Percentiles rank a stretch among this genome's conserved stretches.
These are phyloP conservation scores for Phytophthora ramorum DNA, from an alignment of 352 stramenopile species.

Conservation along the genomic window DNA sequence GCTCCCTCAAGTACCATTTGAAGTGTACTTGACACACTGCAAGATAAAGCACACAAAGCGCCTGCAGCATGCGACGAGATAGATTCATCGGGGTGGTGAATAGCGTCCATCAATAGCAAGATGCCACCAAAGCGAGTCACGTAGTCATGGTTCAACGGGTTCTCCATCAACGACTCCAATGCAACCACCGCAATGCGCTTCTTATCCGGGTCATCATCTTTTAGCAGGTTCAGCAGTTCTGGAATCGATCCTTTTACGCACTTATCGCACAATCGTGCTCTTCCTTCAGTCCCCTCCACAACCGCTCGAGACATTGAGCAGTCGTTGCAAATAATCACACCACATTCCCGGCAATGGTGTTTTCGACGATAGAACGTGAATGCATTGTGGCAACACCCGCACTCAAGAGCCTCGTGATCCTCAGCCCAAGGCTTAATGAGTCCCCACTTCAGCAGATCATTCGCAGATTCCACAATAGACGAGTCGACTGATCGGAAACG, in stretches of 20 bases:
- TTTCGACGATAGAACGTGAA: conserved; percentile 87
- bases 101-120: conserved; percentile 67
- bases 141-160: conserved; percentile 85
- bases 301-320: conserved; percentile 88
- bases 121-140: conserved; percentile 81
- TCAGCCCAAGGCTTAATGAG: conserved; percentile 91
- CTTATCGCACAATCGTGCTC: conserved; percentile 84
- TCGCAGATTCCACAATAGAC: conserved; percentile 83
- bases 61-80: conserved; percentile 80
- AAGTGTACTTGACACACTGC: conserved; percentile 77
- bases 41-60: conserved; percentile 80
- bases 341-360: conserved; percentile 89
- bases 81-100: conserved; percentile 71
- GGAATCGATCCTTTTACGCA: conserved; percentile 87
- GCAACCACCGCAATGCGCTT: conserved; percentile 79
- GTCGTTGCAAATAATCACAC: conserved; percentile 87
- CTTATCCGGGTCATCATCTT: conserved; percentile 57
- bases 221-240: conserved; percentile 66
- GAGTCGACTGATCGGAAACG: conserved; percentile 66
- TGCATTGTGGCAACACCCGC: conserved; percentile 72
- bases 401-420: conserved; percentile 80
- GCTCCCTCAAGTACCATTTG: conserved; percentile 90
- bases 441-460: conserved; percentile 87
- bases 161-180: conserved; percentile 87
- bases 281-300: conserved; percentile 79